Base-by-base conservation (phyloP, 371 early-diverging fungal species). In the Apophysomyces elegans region DNA sequence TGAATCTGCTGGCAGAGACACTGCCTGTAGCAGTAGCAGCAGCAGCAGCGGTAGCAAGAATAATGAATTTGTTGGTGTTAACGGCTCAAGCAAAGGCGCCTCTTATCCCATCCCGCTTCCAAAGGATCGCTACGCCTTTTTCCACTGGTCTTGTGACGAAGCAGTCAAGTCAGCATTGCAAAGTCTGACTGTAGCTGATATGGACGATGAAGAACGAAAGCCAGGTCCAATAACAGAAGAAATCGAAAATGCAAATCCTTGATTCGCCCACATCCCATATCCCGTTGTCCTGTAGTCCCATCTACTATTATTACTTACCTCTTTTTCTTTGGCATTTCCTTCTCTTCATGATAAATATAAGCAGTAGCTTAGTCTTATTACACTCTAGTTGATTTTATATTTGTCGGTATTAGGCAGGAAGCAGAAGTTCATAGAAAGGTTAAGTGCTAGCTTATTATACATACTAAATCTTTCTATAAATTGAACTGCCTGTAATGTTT, bases 101-200 rank as follows among this genome's bases (percentile, higher is more conserved):
- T 36, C 44, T 44, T 47, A 12, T 7, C 59, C 71, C 14, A 79
- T 79, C 41, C 62, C 62, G 32, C 26, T 80, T 6, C 80, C 80
- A 5, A 71, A 66, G 18, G 82, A 82, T 37, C 62, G 64, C 5
- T 82, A 82, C 62, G 78, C 77, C 0, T 84, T 79, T 62, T 82
- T 84, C 71, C 85, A 84, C 62, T 83, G 78, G 76, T 75, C 74
- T 39, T 58, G 71, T 5, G 81, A 84, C 56, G 81, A 79, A 45
- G 85, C 85, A 35, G 79, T 83, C 3, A 63, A 66, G 12, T 60
- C 79, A 35, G 85, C 83, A 37, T 18, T 56, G 26, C 60, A 18
- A 13, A 66, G 71, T 16, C n/a, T 69, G 11, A 35, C n/a, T 5
- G 9, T 26, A 9, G 18, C 9, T 21, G 21, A 16, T 11, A 50